A percentile compares a stretch with the other conserved stretches of the same genome.
These are phyloP conservation scores for Kurtzmaniella natalensis DNA, from an alignment of 1,139 yeast genomes.

Conservation along the genomic window DNA sequence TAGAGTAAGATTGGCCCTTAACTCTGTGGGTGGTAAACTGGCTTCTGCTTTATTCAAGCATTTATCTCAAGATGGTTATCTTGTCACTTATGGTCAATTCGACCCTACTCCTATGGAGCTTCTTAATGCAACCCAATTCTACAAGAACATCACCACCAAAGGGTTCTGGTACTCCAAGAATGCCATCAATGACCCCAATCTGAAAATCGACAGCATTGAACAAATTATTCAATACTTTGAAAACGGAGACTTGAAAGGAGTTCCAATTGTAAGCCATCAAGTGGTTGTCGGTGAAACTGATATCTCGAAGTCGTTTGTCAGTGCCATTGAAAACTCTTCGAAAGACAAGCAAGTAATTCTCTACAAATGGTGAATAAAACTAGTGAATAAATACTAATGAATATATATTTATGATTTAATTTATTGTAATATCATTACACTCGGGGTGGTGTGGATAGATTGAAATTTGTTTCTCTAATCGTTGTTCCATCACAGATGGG, in stretches of 20 bases:
- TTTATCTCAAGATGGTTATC: slow-evolving; percentile 21
- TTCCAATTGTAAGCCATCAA: slow-evolving; percentile 41
- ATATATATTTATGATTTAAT: too few species aligned
- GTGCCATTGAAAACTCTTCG: slow-evolving; percentile 42
- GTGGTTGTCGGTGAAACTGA: slow-evolving; percentile 34
- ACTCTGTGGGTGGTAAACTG: slow-evolving; percentile 28
- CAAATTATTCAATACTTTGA: slow-evolving; percentile 59
- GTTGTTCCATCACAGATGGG: slow-evolving; percentile 6
- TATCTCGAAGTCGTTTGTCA: slow-evolving; percentile 40
- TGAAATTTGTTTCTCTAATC: neutral
- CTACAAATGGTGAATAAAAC: slow-evolving; percentile 1
- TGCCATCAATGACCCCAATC: slow-evolving; percentile 55
- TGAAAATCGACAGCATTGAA: slow-evolving; percentile 52
- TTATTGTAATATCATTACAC: too few species aligned
- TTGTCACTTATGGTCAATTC: slow-evolving; percentile 27
- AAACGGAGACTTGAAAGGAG: slow-evolving; percentile 51
- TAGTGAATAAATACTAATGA: neutral
- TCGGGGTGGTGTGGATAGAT: neutral
- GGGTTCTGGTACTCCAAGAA: slow-evolving; percentile 90
- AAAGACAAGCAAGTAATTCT: slow-evolving; percentile 34
- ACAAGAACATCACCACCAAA: slow-evolving; percentile 70
- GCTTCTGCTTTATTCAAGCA: slow-evolving; percentile 20
- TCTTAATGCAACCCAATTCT: slow-evolving; percentile 31
- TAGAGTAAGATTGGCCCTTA: slow-evolving; percentile 31
- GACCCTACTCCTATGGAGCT: slow-evolving; percentile 46